Percentiles rank a stretch among this genome's conserved stretches.
Conservation (phyloP, 1,284 basidiomycete genomes). For the Meira nashicola region DNA sequence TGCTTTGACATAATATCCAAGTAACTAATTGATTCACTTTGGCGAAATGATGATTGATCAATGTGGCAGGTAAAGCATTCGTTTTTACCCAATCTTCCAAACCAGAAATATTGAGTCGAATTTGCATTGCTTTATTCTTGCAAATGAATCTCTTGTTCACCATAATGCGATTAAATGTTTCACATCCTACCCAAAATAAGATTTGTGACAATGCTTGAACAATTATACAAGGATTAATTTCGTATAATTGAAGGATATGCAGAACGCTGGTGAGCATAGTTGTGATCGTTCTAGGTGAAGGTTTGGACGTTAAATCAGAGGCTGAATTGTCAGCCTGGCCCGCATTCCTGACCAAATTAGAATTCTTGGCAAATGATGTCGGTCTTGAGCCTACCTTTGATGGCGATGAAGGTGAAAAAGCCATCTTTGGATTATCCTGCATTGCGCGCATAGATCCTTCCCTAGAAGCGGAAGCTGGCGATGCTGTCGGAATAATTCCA, state of each 20-base stretch:
- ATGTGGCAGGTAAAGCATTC: constrained; percentile 72
- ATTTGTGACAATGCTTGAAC: constrained; percentile 92
- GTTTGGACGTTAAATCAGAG: constrained; percentile 25
- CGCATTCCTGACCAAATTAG: neutral
- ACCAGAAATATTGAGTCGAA: constrained; percentile 76
- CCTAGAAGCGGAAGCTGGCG: no score
- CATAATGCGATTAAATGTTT: constrained; percentile 91
- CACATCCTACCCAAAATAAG: constrained; percentile 77
- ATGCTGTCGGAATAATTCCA: neutral
- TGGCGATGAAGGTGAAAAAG: neutral
- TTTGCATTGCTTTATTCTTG: constrained; percentile 81
- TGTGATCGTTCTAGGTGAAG: constrained; percentile 64
- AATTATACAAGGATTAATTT: constrained; percentile 83
- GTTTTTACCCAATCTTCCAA: constrained; percentile 87
- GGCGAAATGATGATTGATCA: constrained; percentile 70
- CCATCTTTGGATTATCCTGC: neutral
- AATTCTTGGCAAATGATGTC: neutral
- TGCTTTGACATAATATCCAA: constrained; percentile 71
- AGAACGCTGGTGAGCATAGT: constrained; percentile 82
- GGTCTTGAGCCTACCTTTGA: neutral
- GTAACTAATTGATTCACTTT: constrained; percentile 78
- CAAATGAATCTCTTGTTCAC: constrained; percentile 94
- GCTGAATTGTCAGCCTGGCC: constrained; percentile 17
- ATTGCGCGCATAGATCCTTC: no score
- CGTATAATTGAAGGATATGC: constrained; percentile 75